Evolutionary conservation across 1,284 basidiomycete species (phyloP).

Genomic region (Trichosporon asahii): DNA sequence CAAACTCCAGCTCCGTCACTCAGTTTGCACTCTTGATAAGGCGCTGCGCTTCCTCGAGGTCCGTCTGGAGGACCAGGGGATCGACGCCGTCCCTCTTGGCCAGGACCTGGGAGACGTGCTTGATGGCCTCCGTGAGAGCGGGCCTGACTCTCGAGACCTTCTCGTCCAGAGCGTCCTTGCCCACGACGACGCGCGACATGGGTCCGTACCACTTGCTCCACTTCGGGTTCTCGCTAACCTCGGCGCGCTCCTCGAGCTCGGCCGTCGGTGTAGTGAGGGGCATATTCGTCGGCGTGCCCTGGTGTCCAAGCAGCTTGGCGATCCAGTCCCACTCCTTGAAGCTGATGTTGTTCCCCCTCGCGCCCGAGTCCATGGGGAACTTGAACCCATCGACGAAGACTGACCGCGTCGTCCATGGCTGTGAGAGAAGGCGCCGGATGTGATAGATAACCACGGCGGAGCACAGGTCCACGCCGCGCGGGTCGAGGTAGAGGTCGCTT

Average conservation of each 20-base stretch:
- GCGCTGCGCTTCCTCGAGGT: background rate
- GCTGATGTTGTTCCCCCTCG: background rate
- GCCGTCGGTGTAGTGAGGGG: background rate
- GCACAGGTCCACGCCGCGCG: slow-evolving; percentile 2
- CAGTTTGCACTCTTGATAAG: background rate
- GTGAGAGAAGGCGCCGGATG: background rate
- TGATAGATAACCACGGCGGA: slow-evolving; percentile 3
- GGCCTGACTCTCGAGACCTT: background rate
- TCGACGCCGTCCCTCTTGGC: background rate
- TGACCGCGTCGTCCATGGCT: background rate
- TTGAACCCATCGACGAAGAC: background rate
- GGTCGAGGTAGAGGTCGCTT: background rate
- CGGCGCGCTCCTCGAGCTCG: background rate
- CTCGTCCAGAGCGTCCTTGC: background rate
- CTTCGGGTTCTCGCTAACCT: background rate
- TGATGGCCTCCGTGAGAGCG: background rate
- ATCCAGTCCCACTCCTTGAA: slow-evolving; percentile 12
- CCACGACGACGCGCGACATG: background rate
- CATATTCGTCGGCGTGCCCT: background rate
- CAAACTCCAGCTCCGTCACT: background rate
- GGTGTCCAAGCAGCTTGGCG: background rate
- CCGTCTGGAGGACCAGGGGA: background rate
- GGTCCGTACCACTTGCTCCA: background rate
- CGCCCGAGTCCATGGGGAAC: background rate
- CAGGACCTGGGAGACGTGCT: background rate